phyloP scores from a whole-genome alignment of 306 rosid species.

The Quercus cerris region DNA sequence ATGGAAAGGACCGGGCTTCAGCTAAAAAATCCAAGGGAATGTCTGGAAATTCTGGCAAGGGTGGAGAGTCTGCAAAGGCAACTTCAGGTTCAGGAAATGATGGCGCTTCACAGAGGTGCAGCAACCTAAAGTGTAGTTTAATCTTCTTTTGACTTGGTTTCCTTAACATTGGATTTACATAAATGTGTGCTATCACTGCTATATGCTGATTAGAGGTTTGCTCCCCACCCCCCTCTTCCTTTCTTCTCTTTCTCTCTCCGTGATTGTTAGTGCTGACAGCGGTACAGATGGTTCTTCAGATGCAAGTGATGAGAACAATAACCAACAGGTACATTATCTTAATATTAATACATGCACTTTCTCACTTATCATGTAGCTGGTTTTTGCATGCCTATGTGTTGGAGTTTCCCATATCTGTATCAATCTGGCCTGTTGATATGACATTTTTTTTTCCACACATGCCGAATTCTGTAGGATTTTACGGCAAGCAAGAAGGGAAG shows the following conservation, averaged over 20 bases:
- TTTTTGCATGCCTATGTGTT: neutral
- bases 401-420: neutral
- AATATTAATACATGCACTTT: conserved; percentile 3
- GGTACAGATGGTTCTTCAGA: conserved; percentile 88
- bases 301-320: conserved; percentile 73
- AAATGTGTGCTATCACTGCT: neutral
- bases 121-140: conserved; percentile 22
- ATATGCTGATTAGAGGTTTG: neutral
- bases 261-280: conserved; percentile 69
- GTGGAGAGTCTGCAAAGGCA: conserved; percentile 75
- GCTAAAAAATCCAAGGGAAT: conserved; percentile 68
- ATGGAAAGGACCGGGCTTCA: conserved; percentile 68
- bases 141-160: conserved; percentile 14
- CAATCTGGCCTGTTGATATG: conserved; percentile 13
- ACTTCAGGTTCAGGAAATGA: conserved; percentile 94
- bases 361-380: neutral
- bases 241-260: too few relatives aligned
- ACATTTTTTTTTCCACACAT: conserved; percentile 6
- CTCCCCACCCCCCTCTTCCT: neutral
- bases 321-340: conserved; percentile 61
- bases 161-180: neutral
- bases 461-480: conserved; percentile 50
- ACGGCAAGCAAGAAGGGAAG: conserved; percentile 71
- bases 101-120: conserved; percentile 84
- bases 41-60: conserved; percentile 57